Conservation (phyloP, 345 rosid genomes). For the Rhizophora mangle region DNA sequence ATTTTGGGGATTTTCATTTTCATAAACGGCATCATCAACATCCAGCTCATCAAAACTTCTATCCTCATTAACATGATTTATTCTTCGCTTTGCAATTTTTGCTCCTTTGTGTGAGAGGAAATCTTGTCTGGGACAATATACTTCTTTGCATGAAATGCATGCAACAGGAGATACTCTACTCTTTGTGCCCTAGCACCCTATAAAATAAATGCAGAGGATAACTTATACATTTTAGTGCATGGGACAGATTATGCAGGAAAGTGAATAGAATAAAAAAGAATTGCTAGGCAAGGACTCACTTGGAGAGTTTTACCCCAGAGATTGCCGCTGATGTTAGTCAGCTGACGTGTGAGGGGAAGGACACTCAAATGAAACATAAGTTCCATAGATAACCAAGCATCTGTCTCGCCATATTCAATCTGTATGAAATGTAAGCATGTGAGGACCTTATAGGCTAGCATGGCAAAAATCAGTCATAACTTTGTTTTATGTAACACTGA, state of each 20-base stretch:
- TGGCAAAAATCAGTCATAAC: background rate
- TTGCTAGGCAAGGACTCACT: constrained; percentile 43
- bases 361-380: constrained; percentile 93
- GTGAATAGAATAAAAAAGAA: background rate
- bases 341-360: constrained; percentile 98
- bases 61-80: constrained; percentile 43
- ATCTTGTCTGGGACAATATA: constrained; percentile 90
- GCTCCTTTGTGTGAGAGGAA: constrained; percentile 49
- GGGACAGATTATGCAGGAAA: constrained; percentile 2
- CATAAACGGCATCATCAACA: constrained; percentile 38
- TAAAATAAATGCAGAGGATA: constrained; percentile 18
- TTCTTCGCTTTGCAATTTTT: constrained; percentile 54
- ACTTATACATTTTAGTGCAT: background rate
- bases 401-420: constrained; percentile 96
- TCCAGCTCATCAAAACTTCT: constrained; percentile 46
- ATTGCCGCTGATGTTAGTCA: constrained; percentile 96
- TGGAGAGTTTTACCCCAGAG: constrained; percentile 98
- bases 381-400: constrained; percentile 99
- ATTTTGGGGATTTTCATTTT: constrained; percentile 38
- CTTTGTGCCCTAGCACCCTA: constrained; percentile 99
- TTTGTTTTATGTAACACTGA: constrained; percentile 10
- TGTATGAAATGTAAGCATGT: constrained; percentile 35
- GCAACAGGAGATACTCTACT: constrained; percentile 87
- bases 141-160: constrained; percentile 87
- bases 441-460: constrained; percentile 17